Base-by-base conservation (phyloP, 208 protist species). In the Endotrypanum monterogeii region DNA sequence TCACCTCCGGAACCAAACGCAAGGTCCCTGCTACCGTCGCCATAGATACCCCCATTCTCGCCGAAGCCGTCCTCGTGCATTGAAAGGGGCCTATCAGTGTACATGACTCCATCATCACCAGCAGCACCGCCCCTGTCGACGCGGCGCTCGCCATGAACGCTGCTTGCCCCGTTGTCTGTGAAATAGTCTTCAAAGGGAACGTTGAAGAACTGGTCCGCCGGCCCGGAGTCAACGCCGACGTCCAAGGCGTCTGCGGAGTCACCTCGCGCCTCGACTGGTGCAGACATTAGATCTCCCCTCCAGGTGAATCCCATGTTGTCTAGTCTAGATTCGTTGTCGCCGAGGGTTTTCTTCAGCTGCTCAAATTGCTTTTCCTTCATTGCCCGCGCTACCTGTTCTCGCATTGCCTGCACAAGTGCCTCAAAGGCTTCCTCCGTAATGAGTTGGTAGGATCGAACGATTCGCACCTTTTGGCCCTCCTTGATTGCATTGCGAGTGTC, bases 401-500 rank as follows among this genome's bases (percentile, higher is more conserved):
- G 80, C 92, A 96, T 94, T 58, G 87, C 88, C 79, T 90, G 71
- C 80, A 93, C 88, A 35, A 94, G 82, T 23, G 71, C 79, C 50
- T 84, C 61, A 77, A 93, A 96, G 83, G 93, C 89, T 30, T 86
- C 82, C 81, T 96, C 90, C 20, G 88, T 93, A 83, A 94, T 92
- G 57, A 96, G 90, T 41, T 93, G 85, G 71, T 96, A 96, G 76
- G 83, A 91, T 35, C 90, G 85, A 44, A 93, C 89, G 74, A 96
- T 95, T 73, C 92, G 92, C 18, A 96, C 92, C 30, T 75, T 74
- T 78, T 90, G 77, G 16, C 92, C 92, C 5, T 86, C 76, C 56
- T 66, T 67, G 67, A 96, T 84, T 30, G 89, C 92, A 18, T 81
- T 83, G 68, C 83, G 83, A 0, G 92, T 87, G 76, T 96, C 92